These are phyloP conservation scores for Terana coerulea DNA, from an alignment of 768 basidiomycete genomes.

Conservation along the genomic window DNA sequence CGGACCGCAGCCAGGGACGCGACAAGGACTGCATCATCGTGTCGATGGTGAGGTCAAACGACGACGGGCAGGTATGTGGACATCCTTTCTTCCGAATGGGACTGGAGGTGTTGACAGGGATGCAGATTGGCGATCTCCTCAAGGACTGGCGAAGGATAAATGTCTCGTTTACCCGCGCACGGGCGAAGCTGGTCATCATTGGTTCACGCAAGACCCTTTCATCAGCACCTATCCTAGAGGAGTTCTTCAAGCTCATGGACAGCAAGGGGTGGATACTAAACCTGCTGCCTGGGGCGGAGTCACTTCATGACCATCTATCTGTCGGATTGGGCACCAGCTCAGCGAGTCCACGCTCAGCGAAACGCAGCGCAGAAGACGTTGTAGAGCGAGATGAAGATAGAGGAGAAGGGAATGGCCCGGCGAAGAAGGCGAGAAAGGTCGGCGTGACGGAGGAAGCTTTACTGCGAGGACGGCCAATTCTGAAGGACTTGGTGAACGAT, in stretches of 20 bases:
- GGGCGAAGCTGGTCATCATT: slow-evolving; percentile 85
- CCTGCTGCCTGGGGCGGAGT: slow-evolving; percentile 53
- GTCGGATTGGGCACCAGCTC: slow-evolving; percentile 7
- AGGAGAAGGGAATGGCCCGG: slow-evolving; percentile 18
- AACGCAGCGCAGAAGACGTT: slow-evolving; percentile 27
- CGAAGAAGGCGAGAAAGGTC: slow-evolving; percentile 34
- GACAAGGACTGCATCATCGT: slow-evolving; percentile 96
- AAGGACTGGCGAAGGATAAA: slow-evolving; percentile 97
- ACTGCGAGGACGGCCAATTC: slow-evolving; percentile 52
- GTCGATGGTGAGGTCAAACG: slow-evolving; percentile 89
- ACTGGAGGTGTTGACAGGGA: background rate
- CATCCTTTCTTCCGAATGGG: background rate
- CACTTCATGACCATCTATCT: slow-evolving; percentile 37
- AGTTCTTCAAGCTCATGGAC: slow-evolving; percentile 80
- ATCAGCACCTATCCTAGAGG: slow-evolving; percentile 52
- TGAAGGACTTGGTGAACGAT: slow-evolving; percentile 57
- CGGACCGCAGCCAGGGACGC: slow-evolving; percentile 89
- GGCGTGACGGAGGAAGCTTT: slow-evolving; percentile 32
- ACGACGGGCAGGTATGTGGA: slow-evolving; percentile 65
- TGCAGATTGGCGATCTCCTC: slow-evolving; percentile 84
- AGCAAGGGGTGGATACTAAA: slow-evolving; percentile 64
- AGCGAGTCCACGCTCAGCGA: slow-evolving; percentile 13
- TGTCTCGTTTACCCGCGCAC: slow-evolving; percentile 92
- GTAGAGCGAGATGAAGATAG: slow-evolving; percentile 11
- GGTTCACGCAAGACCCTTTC: slow-evolving; percentile 81